A percentile compares a stretch with the other conserved stretches of the same genome.
Evolutionary conservation across 139 green algal genomes (phyloP).

Genomic region (Microglena sp.): DNA sequence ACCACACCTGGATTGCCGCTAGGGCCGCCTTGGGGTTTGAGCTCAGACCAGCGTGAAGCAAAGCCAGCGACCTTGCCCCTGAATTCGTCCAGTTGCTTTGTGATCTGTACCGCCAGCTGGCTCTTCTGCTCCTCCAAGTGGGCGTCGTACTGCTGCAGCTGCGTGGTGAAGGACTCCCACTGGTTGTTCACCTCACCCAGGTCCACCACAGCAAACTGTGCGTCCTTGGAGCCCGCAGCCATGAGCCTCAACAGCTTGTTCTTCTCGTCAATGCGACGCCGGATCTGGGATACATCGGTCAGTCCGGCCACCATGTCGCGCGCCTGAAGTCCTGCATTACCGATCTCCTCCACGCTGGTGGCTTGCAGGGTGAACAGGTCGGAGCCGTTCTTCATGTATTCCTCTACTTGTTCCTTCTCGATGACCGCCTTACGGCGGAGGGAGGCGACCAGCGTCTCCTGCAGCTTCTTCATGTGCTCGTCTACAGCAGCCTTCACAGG

Average conservation of each 20-base stretch:
- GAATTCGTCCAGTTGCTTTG: slow-evolving; percentile 50
- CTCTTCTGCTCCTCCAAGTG: slow-evolving; percentile 57
- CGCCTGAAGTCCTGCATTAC: slow-evolving; percentile 39
- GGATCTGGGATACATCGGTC: slow-evolving; percentile 23
- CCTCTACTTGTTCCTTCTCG: slow-evolving; percentile 58
- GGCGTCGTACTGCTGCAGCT: slow-evolving; percentile 59
- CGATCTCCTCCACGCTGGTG: slow-evolving; percentile 63
- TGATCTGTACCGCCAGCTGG: slow-evolving; percentile 37
- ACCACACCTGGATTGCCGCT: slow-evolving; percentile 50
- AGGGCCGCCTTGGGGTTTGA: slow-evolving; percentile 56
- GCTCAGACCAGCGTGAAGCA: slow-evolving; percentile 19
- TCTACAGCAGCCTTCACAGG: slow-evolving; percentile 54
- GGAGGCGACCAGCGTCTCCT: slow-evolving; percentile 44
- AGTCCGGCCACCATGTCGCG: slow-evolving; percentile 40
- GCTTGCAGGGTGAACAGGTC: slow-evolving; percentile 40
- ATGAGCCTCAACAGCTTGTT: slow-evolving; percentile 57
- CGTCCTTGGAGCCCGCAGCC: slow-evolving; percentile 18
- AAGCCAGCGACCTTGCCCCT: slow-evolving; percentile 22
- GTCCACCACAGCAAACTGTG: slow-evolving; percentile 38
- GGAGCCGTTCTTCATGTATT: slow-evolving; percentile 47
- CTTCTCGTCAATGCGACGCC: slow-evolving; percentile 62
- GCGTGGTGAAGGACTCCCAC: slow-evolving; percentile 61
- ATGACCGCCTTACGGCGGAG: slow-evolving; percentile 42
- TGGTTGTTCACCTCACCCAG: slow-evolving; percentile 43
- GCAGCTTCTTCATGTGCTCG: slow-evolving; percentile 58